Percentiles rank a stretch among this genome's conserved stretches.
phyloP scores from a whole-genome alignment of 2,329 filamentous ascomycete species.

The Talaromyces sp. region DNA sequence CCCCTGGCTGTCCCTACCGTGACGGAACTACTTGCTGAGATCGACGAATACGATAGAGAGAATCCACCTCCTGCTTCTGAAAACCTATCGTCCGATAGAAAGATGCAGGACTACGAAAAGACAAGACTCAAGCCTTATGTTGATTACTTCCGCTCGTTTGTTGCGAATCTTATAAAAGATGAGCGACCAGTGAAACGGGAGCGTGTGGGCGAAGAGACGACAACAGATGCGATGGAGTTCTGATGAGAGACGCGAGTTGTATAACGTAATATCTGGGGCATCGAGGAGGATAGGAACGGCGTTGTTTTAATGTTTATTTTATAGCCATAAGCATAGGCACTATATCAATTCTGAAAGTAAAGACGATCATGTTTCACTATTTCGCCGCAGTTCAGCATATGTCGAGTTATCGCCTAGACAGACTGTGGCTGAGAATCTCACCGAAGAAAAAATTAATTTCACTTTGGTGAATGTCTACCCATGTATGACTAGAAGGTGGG shows the following conservation, averaged over 20 bases:
- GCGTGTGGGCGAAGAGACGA: constrained; percentile 36
- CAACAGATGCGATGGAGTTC: constrained; percentile 62
- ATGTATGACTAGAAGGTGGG: background rate
- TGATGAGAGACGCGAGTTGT: constrained; percentile 29
- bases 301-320: background rate
- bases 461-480: too few relatives aligned
- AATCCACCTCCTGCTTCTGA: constrained; percentile 41
- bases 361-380: background rate
- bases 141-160: constrained; percentile 81
- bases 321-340: background rate
- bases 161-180: constrained; percentile 74
- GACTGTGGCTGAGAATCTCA: background rate
- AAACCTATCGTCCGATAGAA: constrained; percentile 38
- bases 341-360: background rate
- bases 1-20: constrained; percentile 87
- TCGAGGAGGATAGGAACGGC: constrained; percentile 1
- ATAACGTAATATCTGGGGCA: background rate
- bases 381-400: background rate
- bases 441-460: background rate
- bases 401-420: background rate
- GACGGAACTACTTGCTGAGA: constrained; percentile 73
- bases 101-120: constrained; percentile 88
- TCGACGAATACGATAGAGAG: constrained; percentile 69
- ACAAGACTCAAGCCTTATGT: constrained; percentile 91
- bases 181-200: constrained; percentile 54